phyloP scores from a whole-genome alignment of 2,329 filamentous ascomycete genomes.

The Phoma sp. region DNA sequence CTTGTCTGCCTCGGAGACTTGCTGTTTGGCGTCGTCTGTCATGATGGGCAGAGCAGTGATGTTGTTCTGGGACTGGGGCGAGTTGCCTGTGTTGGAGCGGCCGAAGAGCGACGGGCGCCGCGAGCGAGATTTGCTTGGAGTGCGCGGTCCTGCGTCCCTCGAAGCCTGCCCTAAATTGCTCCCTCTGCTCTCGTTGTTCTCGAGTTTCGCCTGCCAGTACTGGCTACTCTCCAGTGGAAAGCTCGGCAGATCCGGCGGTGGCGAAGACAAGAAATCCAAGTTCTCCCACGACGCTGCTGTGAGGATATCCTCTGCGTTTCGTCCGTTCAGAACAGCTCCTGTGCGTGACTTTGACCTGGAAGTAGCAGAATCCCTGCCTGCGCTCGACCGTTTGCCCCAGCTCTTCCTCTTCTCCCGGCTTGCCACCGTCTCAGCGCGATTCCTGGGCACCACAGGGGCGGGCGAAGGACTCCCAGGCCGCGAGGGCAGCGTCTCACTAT shows the following conservation, averaged over 20 bases:
- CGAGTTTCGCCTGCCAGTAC: slow-evolving; percentile 1
- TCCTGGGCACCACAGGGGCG: slow-evolving; percentile 12
- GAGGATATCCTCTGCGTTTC: slow-evolving; percentile 21
- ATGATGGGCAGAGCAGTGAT: slow-evolving; percentile 41
- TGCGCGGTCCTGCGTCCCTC: slow-evolving; percentile 9
- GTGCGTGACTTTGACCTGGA: slow-evolving; percentile 10
- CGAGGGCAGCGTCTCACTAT: slow-evolving; percentile 12
- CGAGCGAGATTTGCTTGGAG: slow-evolving; percentile 17
- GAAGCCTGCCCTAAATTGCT: slow-evolving; percentile 2
- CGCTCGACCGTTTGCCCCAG: slow-evolving; percentile 19
- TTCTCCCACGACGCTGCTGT: slow-evolving; percentile 28
- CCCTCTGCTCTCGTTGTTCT: slow-evolving; percentile 1
- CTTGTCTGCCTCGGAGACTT: slow-evolving; percentile 14
- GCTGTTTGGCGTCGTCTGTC: slow-evolving; percentile 8
- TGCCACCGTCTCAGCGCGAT: neutral
- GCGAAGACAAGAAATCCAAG: slow-evolving; percentile 28
- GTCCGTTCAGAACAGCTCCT: slow-evolving; percentile 14
- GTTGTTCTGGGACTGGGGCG: slow-evolving; percentile 26
- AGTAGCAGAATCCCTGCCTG: slow-evolving; percentile 6
- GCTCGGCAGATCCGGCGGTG: slow-evolving; percentile 23
- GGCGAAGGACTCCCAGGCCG: slow-evolving; percentile 20
- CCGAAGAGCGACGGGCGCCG: slow-evolving; percentile 13
- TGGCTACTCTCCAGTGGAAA: neutral
- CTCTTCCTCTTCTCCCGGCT: slow-evolving; percentile 12
- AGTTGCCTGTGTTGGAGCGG: slow-evolving; percentile 8